Evolutionary conservation across 805 yeast species (phyloP).

Genomic region (Lipomyces anomalus): DNA sequence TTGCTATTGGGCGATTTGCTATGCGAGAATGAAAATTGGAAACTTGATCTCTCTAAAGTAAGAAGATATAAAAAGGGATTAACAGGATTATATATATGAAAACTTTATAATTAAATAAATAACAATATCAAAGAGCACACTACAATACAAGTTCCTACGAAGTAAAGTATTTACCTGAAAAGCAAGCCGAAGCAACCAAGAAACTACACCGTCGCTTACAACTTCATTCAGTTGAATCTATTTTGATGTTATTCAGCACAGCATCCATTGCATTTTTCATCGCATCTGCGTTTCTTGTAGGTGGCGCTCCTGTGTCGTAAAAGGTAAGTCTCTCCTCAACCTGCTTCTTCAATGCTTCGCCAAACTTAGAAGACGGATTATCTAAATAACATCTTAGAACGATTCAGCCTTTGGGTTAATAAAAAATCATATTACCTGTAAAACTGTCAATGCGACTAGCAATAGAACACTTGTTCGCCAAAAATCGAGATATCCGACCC

Average conservation of each 20-base stretch:
- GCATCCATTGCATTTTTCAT: conserved; percentile 83
- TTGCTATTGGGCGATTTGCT: conserved; percentile 5
- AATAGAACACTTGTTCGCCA: conserved; percentile 98
- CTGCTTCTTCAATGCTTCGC: conserved; percentile 86
- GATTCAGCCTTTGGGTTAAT: no score
- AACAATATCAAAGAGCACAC: not conserved
- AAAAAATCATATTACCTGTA: no score
- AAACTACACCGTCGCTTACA: not conserved
- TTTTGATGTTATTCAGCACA: conserved; percentile 36
- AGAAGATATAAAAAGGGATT: conserved; percentile 8
- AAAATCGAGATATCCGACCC: conserved; percentile 97
- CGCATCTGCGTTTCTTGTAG: conserved; percentile 93
- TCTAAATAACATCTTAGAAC: no score
- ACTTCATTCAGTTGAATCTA: conserved; percentile 1
- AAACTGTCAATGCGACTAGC: conserved; percentile 98
- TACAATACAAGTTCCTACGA: not conserved
- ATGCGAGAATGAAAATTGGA: not conserved
- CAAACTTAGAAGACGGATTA: conserved; percentile 84
- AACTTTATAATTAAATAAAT: not conserved
- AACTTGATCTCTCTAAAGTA: conserved; percentile 6
- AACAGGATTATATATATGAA: conserved; percentile 18
- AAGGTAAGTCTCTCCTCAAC: conserved; percentile 96
- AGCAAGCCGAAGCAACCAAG: not conserved
- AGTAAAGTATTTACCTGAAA: conserved; percentile 1
- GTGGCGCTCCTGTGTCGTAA: conserved; percentile 93